phyloP scores from a whole-genome alignment of 768 basidiomycete species.

The Amanita exitialis region DNA sequence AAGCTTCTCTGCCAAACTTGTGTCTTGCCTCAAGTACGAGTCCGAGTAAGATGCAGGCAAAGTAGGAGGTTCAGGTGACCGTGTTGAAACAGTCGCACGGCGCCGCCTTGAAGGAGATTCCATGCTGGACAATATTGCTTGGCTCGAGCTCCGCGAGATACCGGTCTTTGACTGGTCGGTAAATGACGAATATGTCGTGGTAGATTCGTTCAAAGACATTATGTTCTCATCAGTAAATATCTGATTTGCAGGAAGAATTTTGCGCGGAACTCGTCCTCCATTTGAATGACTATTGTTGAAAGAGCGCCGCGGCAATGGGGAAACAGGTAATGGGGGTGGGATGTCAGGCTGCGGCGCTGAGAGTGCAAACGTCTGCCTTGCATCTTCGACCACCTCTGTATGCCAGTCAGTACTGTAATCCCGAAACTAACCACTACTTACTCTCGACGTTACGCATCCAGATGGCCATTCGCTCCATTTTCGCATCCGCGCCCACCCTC shows the following conservation, averaged over 20 bases:
- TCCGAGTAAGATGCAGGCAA: conserved; percentile 14
- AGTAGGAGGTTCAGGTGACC: conserved; percentile 39
- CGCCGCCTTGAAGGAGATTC: conserved; percentile 35
- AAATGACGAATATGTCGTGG: conserved; percentile 18
- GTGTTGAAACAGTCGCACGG: conserved; percentile 60
- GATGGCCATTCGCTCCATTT: conserved; percentile 59
- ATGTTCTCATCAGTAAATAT: conserved; percentile 47
- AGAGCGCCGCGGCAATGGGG: conserved; percentile 39
- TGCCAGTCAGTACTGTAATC: conserved; percentile 7
- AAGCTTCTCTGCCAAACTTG: conserved; percentile 45
- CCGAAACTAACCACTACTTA: conserved; percentile 26
- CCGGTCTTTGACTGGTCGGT: conserved; percentile 20
- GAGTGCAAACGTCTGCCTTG: conserved; percentile 63
- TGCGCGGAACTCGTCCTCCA: conserved; percentile 50
- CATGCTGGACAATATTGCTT: conserved; percentile 21
- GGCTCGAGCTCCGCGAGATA: conserved; percentile 16
- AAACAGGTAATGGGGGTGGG: conserved; percentile 55
- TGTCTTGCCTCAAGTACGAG: conserved; percentile 54
- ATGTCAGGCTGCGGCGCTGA: conserved; percentile 32
- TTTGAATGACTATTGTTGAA: conserved; percentile 28
- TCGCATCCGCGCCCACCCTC: conserved; percentile 41
- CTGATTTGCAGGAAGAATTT: conserved; percentile 54
- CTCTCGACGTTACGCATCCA: conserved; percentile 84
- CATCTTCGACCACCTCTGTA: conserved; percentile 74
- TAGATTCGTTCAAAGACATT: neutral